These are phyloP conservation scores for Puccinia hordei DNA, from an alignment of 1,284 basidiomycete species.

Conservation along the genomic window DNA sequence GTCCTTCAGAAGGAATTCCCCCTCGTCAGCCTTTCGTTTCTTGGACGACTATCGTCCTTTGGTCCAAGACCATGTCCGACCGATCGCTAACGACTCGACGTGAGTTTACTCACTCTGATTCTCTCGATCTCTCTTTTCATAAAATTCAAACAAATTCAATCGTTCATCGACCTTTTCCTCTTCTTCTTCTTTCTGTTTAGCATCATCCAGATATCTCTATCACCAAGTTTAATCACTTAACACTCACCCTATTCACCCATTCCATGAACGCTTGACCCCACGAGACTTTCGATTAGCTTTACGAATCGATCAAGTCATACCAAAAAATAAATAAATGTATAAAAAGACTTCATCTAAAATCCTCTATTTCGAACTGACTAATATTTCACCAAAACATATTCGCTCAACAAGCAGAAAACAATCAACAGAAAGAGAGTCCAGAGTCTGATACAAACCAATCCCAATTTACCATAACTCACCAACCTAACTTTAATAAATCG, in stretches of 20 bases:
- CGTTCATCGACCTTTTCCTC: not conserved
- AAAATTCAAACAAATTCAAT: too few species aligned
- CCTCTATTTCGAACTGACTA: too few species aligned
- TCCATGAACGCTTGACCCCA: conserved; percentile 44
- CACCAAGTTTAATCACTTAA: conserved; percentile 29
- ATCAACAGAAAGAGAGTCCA: too few species aligned
- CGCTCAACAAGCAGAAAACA: too few species aligned
- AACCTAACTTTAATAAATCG: too few species aligned
- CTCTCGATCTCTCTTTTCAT: too few species aligned
- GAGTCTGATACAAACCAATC: too few species aligned
- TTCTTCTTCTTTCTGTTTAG: not conserved
- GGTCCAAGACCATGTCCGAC: conserved; percentile 10
- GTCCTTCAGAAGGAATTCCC: not conserved
- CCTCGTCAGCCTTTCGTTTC: conserved; percentile 3
- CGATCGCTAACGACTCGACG: conserved; percentile 35
- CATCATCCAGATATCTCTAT: conserved; percentile 48
- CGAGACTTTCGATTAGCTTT: conserved; percentile 45
- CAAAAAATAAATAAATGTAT: too few species aligned
- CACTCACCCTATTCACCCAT: conserved; percentile 38
- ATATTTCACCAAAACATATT: too few species aligned
- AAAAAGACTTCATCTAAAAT: too few species aligned
- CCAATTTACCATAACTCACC: too few species aligned
- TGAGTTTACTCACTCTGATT: too few species aligned
- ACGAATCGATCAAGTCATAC: conserved; percentile 17
- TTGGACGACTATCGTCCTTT: conserved; percentile 15